Base-by-base conservation (phyloP, 2,329 filamentous ascomycete genomes). In the Claviceps maximensis region DNA sequence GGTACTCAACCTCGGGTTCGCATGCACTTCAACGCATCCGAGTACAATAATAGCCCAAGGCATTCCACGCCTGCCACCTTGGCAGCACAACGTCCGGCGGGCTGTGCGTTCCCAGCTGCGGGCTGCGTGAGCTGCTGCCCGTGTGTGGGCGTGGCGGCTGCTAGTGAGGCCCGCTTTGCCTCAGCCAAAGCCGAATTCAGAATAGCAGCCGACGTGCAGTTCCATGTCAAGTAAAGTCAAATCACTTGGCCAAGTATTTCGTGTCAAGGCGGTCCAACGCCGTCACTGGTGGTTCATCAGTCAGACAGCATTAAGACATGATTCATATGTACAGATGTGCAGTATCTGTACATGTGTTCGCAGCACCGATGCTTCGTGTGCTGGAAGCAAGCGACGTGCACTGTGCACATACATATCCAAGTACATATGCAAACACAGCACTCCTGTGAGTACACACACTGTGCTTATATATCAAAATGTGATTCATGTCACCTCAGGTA, bases 161-260 rank as follows among this genome's bases (percentile, higher is more conserved):
- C 44, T 36, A 8, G 45, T 47, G 44, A 15, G 40, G 38, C 47
- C n/a, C n/a, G n/a, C n/a, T n/a, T 29, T 48, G n/a, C 21, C 19
- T 29, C 41, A 23, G 47, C 44, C 21, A 41, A 54, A 2, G 48
- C 48, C 44, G 25, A 41, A 42, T 47, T 33, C 25, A 50, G 19
- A 6, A 53, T 33, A 27, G 51, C 15, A 47, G 44, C 52, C 52
- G 52, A 50, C 25, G 15, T 4, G 15, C 42, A 46, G n/a, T 41
- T 41, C 38, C 38, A 41, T 41, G 38, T 19, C 38, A 13, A n/a
- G n/a, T 19, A n/a, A n/a, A n/a, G n/a, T n/a, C n/a, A n/a, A n/a
- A n/a, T n/a, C n/a, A n/a, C n/a, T n/a, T n/a, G n/a, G n/a, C n/a
- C n/a, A n/a, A 13, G 27, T 19, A 13, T 42, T 42, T 9, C 21